phyloP scores from a whole-genome alignment of 805 yeast genomes.

The Pichia cephalocereana region DNA sequence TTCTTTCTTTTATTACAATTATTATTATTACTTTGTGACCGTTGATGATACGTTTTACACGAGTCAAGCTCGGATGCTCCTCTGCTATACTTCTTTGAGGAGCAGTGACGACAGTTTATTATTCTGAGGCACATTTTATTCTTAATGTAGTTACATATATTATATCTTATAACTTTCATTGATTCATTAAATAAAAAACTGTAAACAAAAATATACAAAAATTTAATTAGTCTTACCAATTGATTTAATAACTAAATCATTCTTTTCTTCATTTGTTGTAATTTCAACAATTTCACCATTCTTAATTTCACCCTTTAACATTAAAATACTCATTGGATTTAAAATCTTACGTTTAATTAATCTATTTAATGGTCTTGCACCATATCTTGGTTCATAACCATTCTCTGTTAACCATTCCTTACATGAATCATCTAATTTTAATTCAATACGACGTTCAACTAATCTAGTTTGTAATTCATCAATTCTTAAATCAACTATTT shows the following conservation, averaged over 20 bases:
- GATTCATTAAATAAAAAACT: neutral
- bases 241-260: conserved; percentile 3
- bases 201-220: neutral
- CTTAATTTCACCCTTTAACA: conserved; percentile 72
- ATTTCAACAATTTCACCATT: conserved; percentile 41
- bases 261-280: conserved; percentile 3
- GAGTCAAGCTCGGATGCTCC: conserved; percentile 19
- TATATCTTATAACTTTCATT: too few species aligned
- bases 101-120: conserved; percentile 13
- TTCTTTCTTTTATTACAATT: neutral
- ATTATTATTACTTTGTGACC: neutral
- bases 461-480: conserved; percentile 74
- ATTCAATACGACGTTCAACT: conserved; percentile 63
- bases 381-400: conserved; percentile 88
- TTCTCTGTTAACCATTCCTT: conserved; percentile 70
- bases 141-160: neutral
- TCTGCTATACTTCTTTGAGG: conserved; percentile 11
- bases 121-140: neutral
- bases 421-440: conserved; percentile 47
- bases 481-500: conserved; percentile 79
- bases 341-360: conserved; percentile 74
- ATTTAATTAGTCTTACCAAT: neutral
- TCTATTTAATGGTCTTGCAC: conserved; percentile 94
- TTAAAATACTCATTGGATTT: conserved; percentile 75
- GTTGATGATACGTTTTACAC: conserved; percentile 6